Conservation (phyloP, 108 stramenopile species). For the Conticribra weissflogii region DNA sequence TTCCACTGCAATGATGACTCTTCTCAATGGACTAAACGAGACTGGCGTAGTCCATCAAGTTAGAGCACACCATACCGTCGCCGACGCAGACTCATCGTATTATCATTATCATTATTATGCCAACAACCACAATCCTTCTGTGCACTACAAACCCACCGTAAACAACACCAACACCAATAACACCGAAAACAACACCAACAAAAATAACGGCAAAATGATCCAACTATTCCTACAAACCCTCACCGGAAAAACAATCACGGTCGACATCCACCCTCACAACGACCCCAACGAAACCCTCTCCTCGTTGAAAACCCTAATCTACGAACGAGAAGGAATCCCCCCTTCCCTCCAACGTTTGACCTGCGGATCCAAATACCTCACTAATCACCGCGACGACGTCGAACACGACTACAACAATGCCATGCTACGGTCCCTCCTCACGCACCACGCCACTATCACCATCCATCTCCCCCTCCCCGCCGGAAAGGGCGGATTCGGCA, state of each 20-base stretch:
- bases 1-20: too few relatives aligned
- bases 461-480: slow-evolving; percentile 45
- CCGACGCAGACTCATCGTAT: too few relatives aligned
- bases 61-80: too few relatives aligned
- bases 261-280: neutral
- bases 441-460: slow-evolving; percentile 8
- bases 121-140: too few relatives aligned
- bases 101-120: too few relatives aligned
- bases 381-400: too few relatives aligned
- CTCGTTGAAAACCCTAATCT: neutral
- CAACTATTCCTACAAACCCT: neutral
- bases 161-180: too few relatives aligned
- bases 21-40: too few relatives aligned
- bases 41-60: too few relatives aligned
- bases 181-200: too few relatives aligned
- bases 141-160: too few relatives aligned
- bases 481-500: slow-evolving; percentile 96
- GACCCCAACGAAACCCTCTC: neutral
- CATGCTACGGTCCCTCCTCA: slow-evolving; percentile 20
- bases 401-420: slow-evolving; percentile 18
- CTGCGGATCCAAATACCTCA: neutral
- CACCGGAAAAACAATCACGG: neutral
- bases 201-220: neutral
- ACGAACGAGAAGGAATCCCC: neutral
- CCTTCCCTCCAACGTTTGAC: neutral